Evolutionary conservation across 306 rosid species (phyloP), one percentile per base, ranked within the genome.

Genomic region (Aeschynomene evenia): DNA sequence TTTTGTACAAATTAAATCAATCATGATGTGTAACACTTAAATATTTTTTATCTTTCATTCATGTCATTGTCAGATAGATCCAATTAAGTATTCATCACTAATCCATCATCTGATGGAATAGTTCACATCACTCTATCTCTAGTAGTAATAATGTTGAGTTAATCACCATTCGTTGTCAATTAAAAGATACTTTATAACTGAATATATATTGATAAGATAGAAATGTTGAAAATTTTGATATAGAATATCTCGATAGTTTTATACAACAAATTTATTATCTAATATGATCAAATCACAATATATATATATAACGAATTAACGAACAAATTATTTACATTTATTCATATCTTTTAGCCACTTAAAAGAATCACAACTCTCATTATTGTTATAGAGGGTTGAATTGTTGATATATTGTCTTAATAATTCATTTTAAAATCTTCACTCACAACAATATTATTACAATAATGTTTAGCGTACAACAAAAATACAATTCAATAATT

Each of bases 61-160:
- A 5, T 24, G 72, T 77, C 77, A 54, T 19, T 70, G 16, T 77
- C 81, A 36, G 18, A 48, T 11, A 12, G 36, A 66, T n/a, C n/a
- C n/a, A n/a, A n/a, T n/a, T n/a, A n/a, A 34, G 53, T 42, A 66
- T 58, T 66, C 78, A 9, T 31, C n/a, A n/a, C n/a, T n/a, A n/a
- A n/a, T n/a, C 52, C 26, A 51, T 77, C 66, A 69, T 34, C 62
- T 28, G 53, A 50, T 60, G 33, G 65, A 48, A 50, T 39, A 12
- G 64, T 60, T 76, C 66, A 52, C 51, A 61, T 61, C 75, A 45
- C 18, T 50, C 42, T 61, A 11, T 31, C 18, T 50, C 42, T 61
- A 11, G 18, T 42, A n/a, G n/a, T 28, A 28, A 28, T 28, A 53
- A 59, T 61, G 43, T 9, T n/a, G n/a, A n/a, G n/a, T n/a, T n/a